Base-by-base conservation (phyloP, 805 yeast species). In the Wickerhamiella australiensis region DNA sequence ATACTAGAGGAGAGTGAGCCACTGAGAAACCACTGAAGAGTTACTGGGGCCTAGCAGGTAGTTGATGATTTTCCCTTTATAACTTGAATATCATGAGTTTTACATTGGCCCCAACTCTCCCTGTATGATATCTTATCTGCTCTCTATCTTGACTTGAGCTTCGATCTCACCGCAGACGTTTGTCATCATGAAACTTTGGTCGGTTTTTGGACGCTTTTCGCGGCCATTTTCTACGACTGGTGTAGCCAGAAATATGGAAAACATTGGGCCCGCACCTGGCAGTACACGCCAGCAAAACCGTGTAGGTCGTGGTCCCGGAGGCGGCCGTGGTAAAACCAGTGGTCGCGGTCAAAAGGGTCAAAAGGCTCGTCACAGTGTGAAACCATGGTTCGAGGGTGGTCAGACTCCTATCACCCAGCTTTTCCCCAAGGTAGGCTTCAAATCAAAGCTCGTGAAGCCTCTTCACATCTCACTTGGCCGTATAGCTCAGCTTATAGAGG, bases 291-390 rank as follows among this genome's bases (percentile, higher is more conserved):
- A 62, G 52, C 59, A 55, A 36, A 58, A 80, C 61, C 75, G 96
- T 65, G 72, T 90, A 11, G 98, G 98, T 67, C 80, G 98, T 71
- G 97, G 97, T 69, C 95, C 95, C 21, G 87, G 94, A 38, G 82
- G 94, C 33, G 68, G 67, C 21, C 72, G 76, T 56, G 98, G 98
- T 70, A 88, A 90, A 67, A 92, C 97, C 3, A 79, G 96, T 5
- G 95, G 95, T 45, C 76, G 97, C 65, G 98, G 98, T 73, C 95
- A 85, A 61, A 92, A 92, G 70, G 98, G 98, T 78, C 97, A 90
- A 65, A 90, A 90, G 69, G 96, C 97, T 9, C 78, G 97, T 68
- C 84, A 90, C 35, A 77, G 80, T 38, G 90, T 90, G 26, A 90
- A 87, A 50, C 77, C 82, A 52, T 85, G 94, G 90, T 86, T 90